These are phyloP conservation scores for Verticillium alfalfae DNA, from an alignment of 2,329 filamentous ascomycete species.

Conservation along the genomic window DNA sequence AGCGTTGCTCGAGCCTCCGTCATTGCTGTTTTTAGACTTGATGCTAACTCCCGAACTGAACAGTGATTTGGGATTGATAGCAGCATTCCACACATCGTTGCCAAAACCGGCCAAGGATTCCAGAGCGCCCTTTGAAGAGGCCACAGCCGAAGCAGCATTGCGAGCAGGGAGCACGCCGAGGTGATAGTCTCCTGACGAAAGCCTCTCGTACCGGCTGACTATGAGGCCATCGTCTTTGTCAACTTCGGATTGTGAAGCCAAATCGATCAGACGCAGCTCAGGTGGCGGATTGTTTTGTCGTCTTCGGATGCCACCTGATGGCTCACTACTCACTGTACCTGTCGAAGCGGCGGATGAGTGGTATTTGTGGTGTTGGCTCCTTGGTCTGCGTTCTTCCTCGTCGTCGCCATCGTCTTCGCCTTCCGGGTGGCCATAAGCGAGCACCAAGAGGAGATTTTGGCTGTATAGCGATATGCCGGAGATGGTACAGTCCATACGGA, in stretches of 20 bases:
- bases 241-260: conserved; percentile 78
- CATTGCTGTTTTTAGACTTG: conserved; percentile 54
- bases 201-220: conserved; percentile 78
- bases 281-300: conserved; percentile 78
- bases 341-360: conserved; percentile 40
- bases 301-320: conserved; percentile 60
- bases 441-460: conserved; percentile 80
- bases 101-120: conserved; percentile 69
- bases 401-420: conserved; percentile 63
- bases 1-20: conserved; percentile 44
- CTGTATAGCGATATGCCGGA: conserved; percentile 97
- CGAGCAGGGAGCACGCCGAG: conserved; percentile 75
- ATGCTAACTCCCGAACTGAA: conserved; percentile 85
- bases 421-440: conserved; percentile 80
- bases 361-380: conserved; percentile 31
- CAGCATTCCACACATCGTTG: conserved; percentile 83
- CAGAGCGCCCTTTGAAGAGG: conserved; percentile 65
- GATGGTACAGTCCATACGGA: conserved; percentile 96
- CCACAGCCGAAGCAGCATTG: conserved; percentile 57
- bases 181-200: conserved; percentile 89
- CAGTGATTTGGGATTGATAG: conserved; percentile 78
- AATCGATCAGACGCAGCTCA: conserved; percentile 85
- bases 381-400: conserved; percentile 25
- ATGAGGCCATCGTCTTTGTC: conserved; percentile 85
- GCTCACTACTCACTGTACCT: conserved; percentile 38